Evolutionary conservation across 176 grass and related monocot genomes (phyloP).

Genomic region (Carex myosuroides): DNA sequence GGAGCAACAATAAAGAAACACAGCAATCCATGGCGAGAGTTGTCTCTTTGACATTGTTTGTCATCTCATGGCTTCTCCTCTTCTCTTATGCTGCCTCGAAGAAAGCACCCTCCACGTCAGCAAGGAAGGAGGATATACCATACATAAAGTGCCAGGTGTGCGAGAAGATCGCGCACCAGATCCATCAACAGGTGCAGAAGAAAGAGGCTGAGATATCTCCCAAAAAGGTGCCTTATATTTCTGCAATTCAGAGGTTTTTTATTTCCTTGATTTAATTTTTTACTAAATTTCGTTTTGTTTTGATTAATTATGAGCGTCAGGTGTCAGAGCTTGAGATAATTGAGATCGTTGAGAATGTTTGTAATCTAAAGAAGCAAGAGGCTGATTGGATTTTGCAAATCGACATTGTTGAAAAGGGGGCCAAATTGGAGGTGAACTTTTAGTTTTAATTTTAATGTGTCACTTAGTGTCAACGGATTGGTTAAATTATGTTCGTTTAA

Average conservation of each 20-base stretch:
- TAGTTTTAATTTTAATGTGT: neutral
- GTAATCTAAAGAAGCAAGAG: constrained; percentile 96
- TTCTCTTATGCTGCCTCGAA: constrained; percentile 18
- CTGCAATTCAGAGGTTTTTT: neutral
- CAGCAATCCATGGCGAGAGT: neutral
- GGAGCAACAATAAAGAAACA: neutral
- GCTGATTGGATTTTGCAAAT: constrained; percentile 92
- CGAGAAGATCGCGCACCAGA: constrained; percentile 84
- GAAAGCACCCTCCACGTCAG: constrained; percentile 56
- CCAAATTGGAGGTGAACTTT: constrained; percentile 61
- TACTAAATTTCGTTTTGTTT: neutral
- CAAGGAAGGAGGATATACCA: constrained; percentile 83
- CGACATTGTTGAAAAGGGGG: constrained; percentile 83
- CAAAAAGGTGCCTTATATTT: constrained; percentile 47
- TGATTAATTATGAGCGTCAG: constrained; percentile 28
- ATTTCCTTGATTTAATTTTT: neutral
- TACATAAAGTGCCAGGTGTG: constrained; percentile 96
- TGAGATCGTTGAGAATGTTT: constrained; percentile 96
- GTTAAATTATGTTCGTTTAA: neutral
- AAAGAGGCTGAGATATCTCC: constrained; percentile 43
- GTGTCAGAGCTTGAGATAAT: constrained; percentile 94
- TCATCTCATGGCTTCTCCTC: constrained; percentile 28
- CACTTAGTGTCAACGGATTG: neutral
- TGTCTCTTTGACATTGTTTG: constrained; percentile 6
- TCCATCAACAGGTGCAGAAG: constrained; percentile 57